Base-by-base conservation (phyloP, 2,329 filamentous ascomycete species). In the Aspergillus fijiensis region DNA sequence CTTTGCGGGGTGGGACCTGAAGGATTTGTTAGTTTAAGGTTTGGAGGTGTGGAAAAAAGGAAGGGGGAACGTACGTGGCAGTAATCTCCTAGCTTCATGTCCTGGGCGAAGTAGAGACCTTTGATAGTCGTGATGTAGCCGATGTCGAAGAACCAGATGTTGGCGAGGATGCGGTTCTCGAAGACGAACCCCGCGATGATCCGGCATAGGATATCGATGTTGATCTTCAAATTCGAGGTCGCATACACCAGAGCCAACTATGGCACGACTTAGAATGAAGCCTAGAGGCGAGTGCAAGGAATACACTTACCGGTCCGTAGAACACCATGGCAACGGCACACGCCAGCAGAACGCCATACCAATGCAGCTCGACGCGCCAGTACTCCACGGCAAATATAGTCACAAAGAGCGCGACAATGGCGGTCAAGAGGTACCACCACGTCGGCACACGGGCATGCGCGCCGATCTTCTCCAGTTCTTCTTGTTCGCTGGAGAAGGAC, bases 1-100 rank as follows among this genome's bases (percentile, higher is more conserved):
- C 78, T 12, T 78, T 73, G 4, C 77, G 71, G 1, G 79, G 81
- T 0, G 81, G 72, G 12, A 75, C 70, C 64, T 74, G 61, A 2
- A 4, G 14, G 11, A 2, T 5, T 2, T 3, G 39, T 53, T 58
- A 57, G 68, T 1, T 23, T 87, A 49, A 16, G 2, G 4, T 5
- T 19, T 16, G 27, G 5, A 10, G 48, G 2, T 27, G 33, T 2
- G 11, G 5, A 2, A 25, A 23, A 21, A 35, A 2, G 10, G 6
- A 23, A 21, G 21, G 21, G 10, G 5, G 1, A 4, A 10, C 62
- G 23, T 60, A 67, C 69, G 45, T 68, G 60, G 45, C 62, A 65
- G 45, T 72, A 72, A 19, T 69, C 61, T 1, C 64, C 65, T 4
- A 72, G 59, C 52, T 72, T 72, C 69, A 72, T 71, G 54, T 69